Evolutionary conservation across 2,329 filamentous ascomycete genomes (phyloP), one percentile per base, ranked within the genome.

Genomic region (Phialemonium atrogriseum): DNA sequence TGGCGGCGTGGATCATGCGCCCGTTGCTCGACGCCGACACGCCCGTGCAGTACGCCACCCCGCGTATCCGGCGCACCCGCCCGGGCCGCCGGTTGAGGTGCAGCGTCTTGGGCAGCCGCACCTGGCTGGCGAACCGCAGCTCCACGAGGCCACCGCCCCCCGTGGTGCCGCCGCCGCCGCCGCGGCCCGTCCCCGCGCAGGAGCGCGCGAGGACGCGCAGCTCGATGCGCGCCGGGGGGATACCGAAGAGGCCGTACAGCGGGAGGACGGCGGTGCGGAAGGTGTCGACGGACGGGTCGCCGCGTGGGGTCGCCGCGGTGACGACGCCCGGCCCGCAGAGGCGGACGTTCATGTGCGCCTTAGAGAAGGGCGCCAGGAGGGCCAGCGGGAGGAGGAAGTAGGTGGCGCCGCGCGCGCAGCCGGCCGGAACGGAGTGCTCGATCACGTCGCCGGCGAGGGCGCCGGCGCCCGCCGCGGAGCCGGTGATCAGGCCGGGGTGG

Each of bases 141-240:
- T 95, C 88, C n/a, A 98, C 89, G 34, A 93, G 74, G 24, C 91
- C 91, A n/a, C n/a, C n/a, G n/a, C n/a, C n/a, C n/a, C n/a, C n/a
- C n/a, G n/a, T n/a, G n/a, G n/a, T n/a, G n/a, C n/a, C n/a, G 24
- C 85, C 87, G 23, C 89, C 91, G 17, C 86, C 85, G 37, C 72
- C 73, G 3, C 86, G 88, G 27, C 75, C 73, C 0, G 73, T 68
- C 0, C 84, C 84, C 0, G 82, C 72, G 52, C 87, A 91, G 10
- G 84, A 89, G 37, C 91, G 68, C 48, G 72, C 78, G 38, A 95
- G 61, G 5, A 96, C 80, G 19, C 87, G 68, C 27, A 98, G 61
- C 59, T 96, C 91, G 45, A 98, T 82, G 41, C 87, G 78, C 41
- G 80, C 79, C 2, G 72, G 66, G 5, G 69, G 66, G 42, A 98